phyloP scores from a whole-genome alignment of 768 basidiomycete genomes.

The Rubroboletus satanas region DNA sequence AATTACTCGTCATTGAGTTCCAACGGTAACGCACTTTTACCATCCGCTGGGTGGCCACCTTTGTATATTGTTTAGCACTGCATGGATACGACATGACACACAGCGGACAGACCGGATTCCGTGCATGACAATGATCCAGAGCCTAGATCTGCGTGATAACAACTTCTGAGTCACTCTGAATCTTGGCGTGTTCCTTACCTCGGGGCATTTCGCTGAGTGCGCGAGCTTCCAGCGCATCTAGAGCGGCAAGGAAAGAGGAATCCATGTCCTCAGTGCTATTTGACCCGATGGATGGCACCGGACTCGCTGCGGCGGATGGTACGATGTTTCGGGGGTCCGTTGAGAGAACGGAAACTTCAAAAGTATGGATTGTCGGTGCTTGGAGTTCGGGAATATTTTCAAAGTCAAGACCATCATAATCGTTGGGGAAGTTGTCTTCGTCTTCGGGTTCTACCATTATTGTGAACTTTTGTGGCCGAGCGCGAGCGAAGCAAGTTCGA shows the following conservation, averaged over 20 bases:
- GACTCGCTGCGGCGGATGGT: conserved; percentile 9
- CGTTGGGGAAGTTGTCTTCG: conserved; percentile 57
- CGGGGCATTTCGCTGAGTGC: conserved; percentile 9
- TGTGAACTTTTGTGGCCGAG: not conserved
- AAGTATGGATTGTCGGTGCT: conserved; percentile 1
- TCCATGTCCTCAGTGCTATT: conserved; percentile 20
- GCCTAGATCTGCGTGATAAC: not conserved
- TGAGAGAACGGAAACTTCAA: not conserved
- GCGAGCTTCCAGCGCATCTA: conserved; percentile 46
- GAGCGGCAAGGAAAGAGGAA: conserved; percentile 30
- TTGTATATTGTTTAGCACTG: not conserved
- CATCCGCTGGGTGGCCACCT: conserved; percentile 4
- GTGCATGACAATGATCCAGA: not conserved
- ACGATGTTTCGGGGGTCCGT: not conserved
- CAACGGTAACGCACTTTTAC: conserved; percentile 7
- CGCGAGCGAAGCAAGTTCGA: not conserved
- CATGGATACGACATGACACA: not conserved
- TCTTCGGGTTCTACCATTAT: conserved; percentile 25
- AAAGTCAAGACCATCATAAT: conserved; percentile 48
- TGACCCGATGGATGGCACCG: conserved; percentile 5
- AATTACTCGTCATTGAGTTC: not conserved
- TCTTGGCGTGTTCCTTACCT: conserved; percentile 8
- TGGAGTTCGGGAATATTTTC: conserved; percentile 36
- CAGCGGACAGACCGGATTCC: conserved; percentile 6
- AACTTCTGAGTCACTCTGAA: not conserved